Percentiles rank a stretch among this genome's conserved stretches.
Evolutionary conservation across 441 rosid genomes (phyloP).

Genomic region (Gossypium davidsonii): DNA sequence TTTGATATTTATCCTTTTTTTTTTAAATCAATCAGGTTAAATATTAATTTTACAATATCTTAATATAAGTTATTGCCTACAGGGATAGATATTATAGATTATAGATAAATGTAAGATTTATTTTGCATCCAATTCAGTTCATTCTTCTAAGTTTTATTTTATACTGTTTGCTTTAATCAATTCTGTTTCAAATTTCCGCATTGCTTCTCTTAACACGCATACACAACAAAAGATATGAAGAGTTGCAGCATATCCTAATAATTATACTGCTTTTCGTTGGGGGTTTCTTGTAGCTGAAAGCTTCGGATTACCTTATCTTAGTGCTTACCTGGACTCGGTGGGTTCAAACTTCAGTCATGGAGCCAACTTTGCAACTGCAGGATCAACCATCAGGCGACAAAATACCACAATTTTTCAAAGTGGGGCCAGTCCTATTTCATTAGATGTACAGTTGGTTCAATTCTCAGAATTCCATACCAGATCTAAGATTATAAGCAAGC

Average conservation of each 20-base stretch:
- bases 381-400: conserved; percentile 63
- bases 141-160: neutral
- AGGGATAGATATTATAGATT: too few relatives aligned
- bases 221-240: neutral
- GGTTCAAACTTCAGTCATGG: conserved; percentile 79
- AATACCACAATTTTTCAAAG: conserved; percentile 42
- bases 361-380: conserved; percentile 81
- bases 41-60: too few relatives aligned
- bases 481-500: conserved; percentile 33
- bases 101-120: neutral
- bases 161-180: neutral
- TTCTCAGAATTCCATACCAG: conserved; percentile 47
- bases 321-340: conserved; percentile 51
- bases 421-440: conserved; percentile 66
- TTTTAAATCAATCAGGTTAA: too few relatives aligned
- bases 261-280: neutral
- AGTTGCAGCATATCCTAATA: neutral
- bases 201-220: neutral
- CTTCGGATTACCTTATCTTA: conserved; percentile 47
- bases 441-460: conserved; percentile 61
- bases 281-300: conserved; percentile 34
- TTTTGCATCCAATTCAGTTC: neutral
- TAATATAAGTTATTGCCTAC: too few relatives aligned
- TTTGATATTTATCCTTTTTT: too few relatives aligned
- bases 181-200: neutral